Conservation (phyloP, 768 basidiomycete species). For the Suillus sp. region DNA sequence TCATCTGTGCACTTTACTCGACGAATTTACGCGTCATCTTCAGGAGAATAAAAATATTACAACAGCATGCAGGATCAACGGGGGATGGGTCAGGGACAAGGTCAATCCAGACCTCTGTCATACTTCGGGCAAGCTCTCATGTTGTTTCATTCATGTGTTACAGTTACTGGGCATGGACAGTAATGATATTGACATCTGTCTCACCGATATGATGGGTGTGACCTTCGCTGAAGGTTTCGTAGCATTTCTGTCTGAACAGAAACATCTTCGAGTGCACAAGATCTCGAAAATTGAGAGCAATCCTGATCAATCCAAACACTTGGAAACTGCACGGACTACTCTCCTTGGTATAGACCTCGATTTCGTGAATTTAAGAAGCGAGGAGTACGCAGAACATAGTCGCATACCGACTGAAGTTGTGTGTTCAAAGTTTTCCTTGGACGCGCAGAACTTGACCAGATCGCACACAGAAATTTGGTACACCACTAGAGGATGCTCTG, state of each 20-base stretch:
- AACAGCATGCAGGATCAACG: conserved; percentile 86
- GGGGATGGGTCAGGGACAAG: conserved; percentile 99
- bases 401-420: conserved; percentile 90
- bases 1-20: conserved; percentile 72
- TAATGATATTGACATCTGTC: conserved; percentile 92
- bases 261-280: conserved; percentile 40
- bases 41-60: conserved; percentile 51
- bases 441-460: conserved; percentile 12
- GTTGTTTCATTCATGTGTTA: conserved; percentile 14
- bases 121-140: conserved; percentile 17
- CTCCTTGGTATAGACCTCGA: conserved; percentile 85
- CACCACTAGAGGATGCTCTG: conserved; percentile 87
- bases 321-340: conserved; percentile 89
- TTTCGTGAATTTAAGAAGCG: conserved; percentile 90
- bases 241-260: conserved; percentile 45
- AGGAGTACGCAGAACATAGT: conserved; percentile 85
- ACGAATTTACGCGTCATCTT: conserved; percentile 69
- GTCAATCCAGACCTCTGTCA: conserved; percentile 43
- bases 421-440: conserved; percentile 31
- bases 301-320: conserved; percentile 96
- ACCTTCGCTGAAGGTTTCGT: conserved; percentile 83
- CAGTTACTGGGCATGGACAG: conserved; percentile 82
- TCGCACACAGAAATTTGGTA: conserved; percentile 75
- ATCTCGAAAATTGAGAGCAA: conserved; percentile 89
- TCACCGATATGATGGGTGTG: conserved; percentile 87